Evolutionary conservation across 2,329 filamentous ascomycete species (phyloP), one percentile per base, ranked within the genome.

Genomic region (Arachnopeziza araneosa): DNA sequence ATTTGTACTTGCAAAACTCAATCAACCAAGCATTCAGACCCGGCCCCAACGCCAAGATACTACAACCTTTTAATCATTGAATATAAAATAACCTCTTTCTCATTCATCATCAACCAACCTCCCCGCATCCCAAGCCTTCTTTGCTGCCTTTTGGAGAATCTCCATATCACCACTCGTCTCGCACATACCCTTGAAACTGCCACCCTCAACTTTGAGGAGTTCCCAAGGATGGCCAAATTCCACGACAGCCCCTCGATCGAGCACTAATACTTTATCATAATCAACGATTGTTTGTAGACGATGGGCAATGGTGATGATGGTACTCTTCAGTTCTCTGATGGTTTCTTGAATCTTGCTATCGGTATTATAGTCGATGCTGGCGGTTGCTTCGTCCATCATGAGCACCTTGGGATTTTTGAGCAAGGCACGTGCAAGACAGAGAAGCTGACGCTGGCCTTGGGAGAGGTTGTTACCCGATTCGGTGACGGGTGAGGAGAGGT

Each of bases 361-460:
- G 1, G 95, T 99, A 5, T 87, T 89, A 75, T 98, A 98, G 76
- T 99, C 95, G 70, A 99, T 98, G 0, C 91, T 96, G 0, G 95
- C 95, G 0, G 95, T 99, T 0, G 95, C 95, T 78, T 99, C 95
- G 75, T 99, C 95, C 95, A 99, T 98, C 71, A 99, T 88, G n/a
- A 99, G 80, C 1, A 99, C 92, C 65, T 90, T 93, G 0, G 95
- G 93, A 36, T 85, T 84, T 76, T 96, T 97, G 64, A 99, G 87
- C 67, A 99, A 85, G 0, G 95, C 95, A 58, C 95, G 88, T 0
- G 93, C 95, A 10, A 99, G 85, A 72, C 95, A 99, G 59, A 99
- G 80, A 10, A 99, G 87, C 75, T 99, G 95, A 8, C 95, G 87
- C 74, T 99, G 95, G 53, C 95, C 95, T 75, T 99, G 95, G 0